A percentile compares a stretch with the other conserved stretches of the same genome.
Conservation (phyloP, 1,284 basidiomycete genomes). For the Melampsora larici-populina region DNA sequence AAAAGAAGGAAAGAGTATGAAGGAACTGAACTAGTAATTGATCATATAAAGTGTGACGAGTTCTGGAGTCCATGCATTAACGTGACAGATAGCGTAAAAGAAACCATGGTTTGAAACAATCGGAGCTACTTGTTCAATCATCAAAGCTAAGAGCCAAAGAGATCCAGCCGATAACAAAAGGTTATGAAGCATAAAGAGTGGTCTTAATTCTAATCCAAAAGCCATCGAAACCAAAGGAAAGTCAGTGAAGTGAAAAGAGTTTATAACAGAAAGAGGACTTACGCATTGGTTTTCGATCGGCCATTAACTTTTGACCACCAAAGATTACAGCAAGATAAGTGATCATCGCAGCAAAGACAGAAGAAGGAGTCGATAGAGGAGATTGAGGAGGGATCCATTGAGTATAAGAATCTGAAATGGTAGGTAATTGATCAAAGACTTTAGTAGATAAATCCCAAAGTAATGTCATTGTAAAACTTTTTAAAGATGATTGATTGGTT, state of each 20-base stretch:
- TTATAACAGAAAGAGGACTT: conserved; percentile 24
- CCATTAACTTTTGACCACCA: conserved; percentile 79
- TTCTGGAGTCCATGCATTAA: conserved; percentile 73
- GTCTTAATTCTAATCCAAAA: conserved; percentile 71
- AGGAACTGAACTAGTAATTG: conserved; percentile 86
- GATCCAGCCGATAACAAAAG: conserved; percentile 79
- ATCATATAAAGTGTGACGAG: conserved; percentile 93
- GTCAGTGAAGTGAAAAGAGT: neutral
- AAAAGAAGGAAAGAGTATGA: conserved; percentile 10
- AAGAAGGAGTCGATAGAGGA: conserved; percentile 73
- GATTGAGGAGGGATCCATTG: conserved; percentile 70
- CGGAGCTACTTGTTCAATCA: conserved; percentile 84
- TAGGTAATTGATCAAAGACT: conserved; percentile 24
- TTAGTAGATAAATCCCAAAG: conserved; percentile 24
- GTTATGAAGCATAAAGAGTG: conserved; percentile 89
- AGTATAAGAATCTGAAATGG: conserved; percentile 8
- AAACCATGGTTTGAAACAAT: conserved; percentile 68
- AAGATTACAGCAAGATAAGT: conserved; percentile 88
- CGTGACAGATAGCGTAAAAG: conserved; percentile 75
- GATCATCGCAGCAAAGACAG: conserved; percentile 67
- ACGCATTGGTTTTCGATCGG: conserved; percentile 53
- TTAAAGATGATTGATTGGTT: no score
- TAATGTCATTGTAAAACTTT: conserved; percentile 31
- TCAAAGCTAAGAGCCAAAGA: conserved; percentile 72
- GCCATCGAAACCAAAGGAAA: conserved; percentile 51